Conservation (phyloP, 805 yeast species). For the Ogataea thermomethanolica region DNA sequence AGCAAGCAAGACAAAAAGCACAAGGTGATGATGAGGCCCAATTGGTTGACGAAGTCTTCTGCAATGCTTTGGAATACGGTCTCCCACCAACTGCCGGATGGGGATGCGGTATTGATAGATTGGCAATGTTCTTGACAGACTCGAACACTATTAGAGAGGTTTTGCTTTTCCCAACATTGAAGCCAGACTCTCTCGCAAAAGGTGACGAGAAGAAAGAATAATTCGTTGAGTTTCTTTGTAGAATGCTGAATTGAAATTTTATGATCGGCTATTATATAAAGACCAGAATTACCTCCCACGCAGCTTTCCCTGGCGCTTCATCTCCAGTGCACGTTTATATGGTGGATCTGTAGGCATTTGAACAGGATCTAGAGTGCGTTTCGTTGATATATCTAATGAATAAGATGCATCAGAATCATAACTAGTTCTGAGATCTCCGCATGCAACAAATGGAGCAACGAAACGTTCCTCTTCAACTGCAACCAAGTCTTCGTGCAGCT, state of each 20-base stretch:
- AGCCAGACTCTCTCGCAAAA: conserved; percentile 67
- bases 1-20: conserved; percentile 97
- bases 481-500: conserved; percentile 43
- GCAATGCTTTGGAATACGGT: conserved; percentile 97
- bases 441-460: conserved; percentile 90
- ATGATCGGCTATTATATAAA: conserved; percentile 6
- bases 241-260: not conserved
- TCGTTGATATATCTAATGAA: conserved; percentile 43
- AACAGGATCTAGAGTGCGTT: conserved; percentile 76
- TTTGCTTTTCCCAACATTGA: conserved; percentile 95
- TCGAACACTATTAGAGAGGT: conserved; percentile 97
- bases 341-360: conserved; percentile 97
- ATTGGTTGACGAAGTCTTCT: conserved; percentile 92
- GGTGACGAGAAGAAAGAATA: conserved; percentile 32
- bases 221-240: not conserved
- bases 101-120: conserved; percentile 99
- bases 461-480: conserved; percentile 60
- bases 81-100: conserved; percentile 99
- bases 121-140: conserved; percentile 96
- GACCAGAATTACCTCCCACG: conserved; percentile 18
- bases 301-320: conserved; percentile 72
- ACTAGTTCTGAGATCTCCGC: conserved; percentile 78
- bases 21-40: conserved; percentile 99
- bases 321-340: conserved; percentile 84
- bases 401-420: conserved; percentile 97